Evolutionary conservation across 495 filamentous ascomycete genomes (phyloP), one percentile per base, ranked within the genome.

Genomic region (Letharia columbiana): DNA sequence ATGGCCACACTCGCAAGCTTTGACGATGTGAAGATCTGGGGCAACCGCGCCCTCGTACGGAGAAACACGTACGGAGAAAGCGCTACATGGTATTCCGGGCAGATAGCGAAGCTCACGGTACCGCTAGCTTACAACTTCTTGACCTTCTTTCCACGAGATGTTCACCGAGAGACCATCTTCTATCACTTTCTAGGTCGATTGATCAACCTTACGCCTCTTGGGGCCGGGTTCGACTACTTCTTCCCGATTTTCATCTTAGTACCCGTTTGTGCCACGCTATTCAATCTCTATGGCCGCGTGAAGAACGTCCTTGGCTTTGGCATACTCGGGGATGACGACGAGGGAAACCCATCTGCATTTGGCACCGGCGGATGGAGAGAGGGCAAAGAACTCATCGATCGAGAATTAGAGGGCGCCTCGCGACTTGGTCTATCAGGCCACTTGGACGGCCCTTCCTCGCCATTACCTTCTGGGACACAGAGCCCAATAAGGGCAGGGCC

Each of bases 41-140:
- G 94, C 62, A 92, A 93, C 60, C 85, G 94, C 35, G 93, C 93
- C 2, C 80, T 98, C 20, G 93, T 98, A 50, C 87, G 84, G 58
- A 86, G 94, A 65, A 92, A 92, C 69, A 98, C 94, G 0, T 93
- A 93, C 62, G 86, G 86, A 44, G 93, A 96, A 74, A 90, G 87
- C 61, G 94, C 94, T 6, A 93, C 91, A 66, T 98, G 94, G 91
- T 98, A 96, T 75, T 87, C 91, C 13, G 85, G 87, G 40, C 90
- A 96, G 69, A 89, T 96, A 39, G 92, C 94, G 12, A 87, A 89
- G 61, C 82, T 98, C 41, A 95, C 90, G 42, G 91, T 97, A 7
- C 94, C 94, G 4, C 82, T 98, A 23, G 86, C 90, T 28, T 97
- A 95, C 81, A 97, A 98, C 75, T 97, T 98, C 72, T 82, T 96